Evolutionary conservation across 208 protist species (phyloP).

Genomic region (Herpetomonas samuelpessoai): DNA sequence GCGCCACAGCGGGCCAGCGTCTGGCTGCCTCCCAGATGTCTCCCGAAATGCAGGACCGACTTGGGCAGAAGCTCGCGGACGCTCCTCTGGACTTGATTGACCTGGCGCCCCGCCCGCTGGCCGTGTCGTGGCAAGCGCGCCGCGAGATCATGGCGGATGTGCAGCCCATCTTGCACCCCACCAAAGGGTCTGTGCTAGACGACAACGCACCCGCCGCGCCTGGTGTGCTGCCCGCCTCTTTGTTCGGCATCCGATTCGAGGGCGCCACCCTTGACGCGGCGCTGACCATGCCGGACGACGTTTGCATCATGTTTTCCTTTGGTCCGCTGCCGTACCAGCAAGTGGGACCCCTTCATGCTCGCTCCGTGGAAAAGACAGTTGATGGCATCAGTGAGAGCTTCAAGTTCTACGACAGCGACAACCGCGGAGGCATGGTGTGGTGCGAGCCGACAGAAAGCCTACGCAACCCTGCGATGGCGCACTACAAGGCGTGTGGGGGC

Average conservation of each 20-base stretch:
- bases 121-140: constrained; percentile 70
- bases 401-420: constrained; percentile 51
- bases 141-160: constrained; percentile 51
- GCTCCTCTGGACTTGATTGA: constrained; percentile 58
- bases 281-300: constrained; percentile 50
- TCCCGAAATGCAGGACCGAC: constrained; percentile 37
- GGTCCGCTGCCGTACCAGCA: constrained; percentile 78
- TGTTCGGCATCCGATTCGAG: constrained; percentile 85
- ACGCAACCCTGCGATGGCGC: constrained; percentile 42
- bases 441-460: constrained; percentile 67
- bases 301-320: constrained; percentile 87
- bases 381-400: constrained; percentile 35
- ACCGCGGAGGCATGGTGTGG: constrained; percentile 73
- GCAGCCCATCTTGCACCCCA: constrained; percentile 78
- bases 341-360: constrained; percentile 54
- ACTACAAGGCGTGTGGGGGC: constrained; percentile 47
- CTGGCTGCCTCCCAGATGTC: constrained; percentile 22
- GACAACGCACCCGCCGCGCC: constrained; percentile 34
- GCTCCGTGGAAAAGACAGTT: constrained; percentile 47
- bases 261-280: constrained; percentile 75
- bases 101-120: constrained; percentile 54
- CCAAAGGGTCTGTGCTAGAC: constrained; percentile 50
- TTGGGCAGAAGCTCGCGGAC: constrained; percentile 48
- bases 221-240: constrained; percentile 30
- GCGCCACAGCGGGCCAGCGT: constrained; percentile 1